These are phyloP conservation scores for Mucor circinelloides DNA, from an alignment of 371 early-diverging fungal species.

Conservation along the genomic window DNA sequence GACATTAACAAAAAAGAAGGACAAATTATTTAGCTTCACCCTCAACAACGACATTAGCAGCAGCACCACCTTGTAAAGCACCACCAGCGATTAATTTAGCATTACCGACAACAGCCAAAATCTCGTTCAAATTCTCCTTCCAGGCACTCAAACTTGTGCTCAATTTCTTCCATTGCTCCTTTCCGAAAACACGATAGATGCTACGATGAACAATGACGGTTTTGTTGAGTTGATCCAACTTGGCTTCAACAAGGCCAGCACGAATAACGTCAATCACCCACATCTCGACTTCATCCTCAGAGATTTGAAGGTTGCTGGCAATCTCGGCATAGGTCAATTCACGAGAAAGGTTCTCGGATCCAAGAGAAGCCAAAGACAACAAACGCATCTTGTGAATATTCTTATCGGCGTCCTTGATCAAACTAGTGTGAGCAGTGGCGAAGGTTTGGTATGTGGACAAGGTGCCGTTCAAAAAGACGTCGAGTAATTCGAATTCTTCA, in stretches of 20 bases:
- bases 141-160: slow-evolving; percentile 72
- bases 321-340: slow-evolving; percentile 77
- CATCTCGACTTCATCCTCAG: slow-evolving; percentile 85
- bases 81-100: slow-evolving; percentile 75
- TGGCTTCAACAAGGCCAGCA: slow-evolving; percentile 91
- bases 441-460: slow-evolving; percentile 70
- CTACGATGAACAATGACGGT: slow-evolving; percentile 78
- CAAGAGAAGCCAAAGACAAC: slow-evolving; percentile 82
- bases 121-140: slow-evolving; percentile 78
- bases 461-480: slow-evolving; percentile 76
- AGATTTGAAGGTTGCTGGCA: slow-evolving; percentile 73
- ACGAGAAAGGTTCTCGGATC: slow-evolving; percentile 70
- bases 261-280: slow-evolving; percentile 94
- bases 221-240: slow-evolving; percentile 88
- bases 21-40: slow-evolving; percentile 23
- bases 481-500: slow-evolving; percentile 66
- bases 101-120: slow-evolving; percentile 81
- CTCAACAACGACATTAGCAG: slow-evolving; percentile 40
- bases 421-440: slow-evolving; percentile 49
- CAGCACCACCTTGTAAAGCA: slow-evolving; percentile 43
- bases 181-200: slow-evolving; percentile 84
- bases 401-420: slow-evolving; percentile 63
- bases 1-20: not conserved
- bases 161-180: slow-evolving; percentile 81
- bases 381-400: slow-evolving; percentile 83